Base-by-base conservation (phyloP, 164 flowering plant species). In the Kalanchoe fedtschenkoi region DNA sequence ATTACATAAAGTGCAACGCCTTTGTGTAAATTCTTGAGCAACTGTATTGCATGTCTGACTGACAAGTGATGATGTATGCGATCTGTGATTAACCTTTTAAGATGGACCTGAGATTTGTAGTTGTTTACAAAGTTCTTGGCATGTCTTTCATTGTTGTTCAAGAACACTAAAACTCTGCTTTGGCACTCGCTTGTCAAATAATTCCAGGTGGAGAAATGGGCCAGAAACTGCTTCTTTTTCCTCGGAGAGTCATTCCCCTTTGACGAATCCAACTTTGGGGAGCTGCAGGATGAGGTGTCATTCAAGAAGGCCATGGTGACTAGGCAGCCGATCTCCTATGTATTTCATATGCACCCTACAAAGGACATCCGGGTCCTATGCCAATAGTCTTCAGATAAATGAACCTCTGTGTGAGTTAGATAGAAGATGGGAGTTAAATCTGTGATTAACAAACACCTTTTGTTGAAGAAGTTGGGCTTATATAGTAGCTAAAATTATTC, bases 161-260 rank as follows among this genome's bases (percentile, higher is more conserved):
- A 3, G 24, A 26, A 21, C 33, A 32, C 37, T 22, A 16, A 4
- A 34, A 5, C 32, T 26, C 42, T 10, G n/a, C 5, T 8, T 39
- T 37, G n/a, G 6, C 54, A 16, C 44, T 62, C n/a, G 13, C 7
- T 15, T 39, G 41, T 6, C 10, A 15, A 62, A 51, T 39, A 67
- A 42, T 78, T 73, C 68, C 81, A 92, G 98, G 95, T 88, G 64
- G 97, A 88, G 62, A 88, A 74, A 72, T 34, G 83, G 81, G 96
- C 68, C 5, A 75, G 93, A 68, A 90, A 90, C 2, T 69, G 89
- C 73, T 90, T 88, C 79, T 88, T 89, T 74, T 81, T 85, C 72
- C 90, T 92, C 2, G 51, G 44, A 4, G 68, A 79, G 62, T 92
- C 97, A 15, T 86, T 86, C 54, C 84, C 82, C 3, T 85, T 72